phyloP scores from a whole-genome alignment of 768 basidiomycete species.

The Xerocomellus amylosporus region DNA sequence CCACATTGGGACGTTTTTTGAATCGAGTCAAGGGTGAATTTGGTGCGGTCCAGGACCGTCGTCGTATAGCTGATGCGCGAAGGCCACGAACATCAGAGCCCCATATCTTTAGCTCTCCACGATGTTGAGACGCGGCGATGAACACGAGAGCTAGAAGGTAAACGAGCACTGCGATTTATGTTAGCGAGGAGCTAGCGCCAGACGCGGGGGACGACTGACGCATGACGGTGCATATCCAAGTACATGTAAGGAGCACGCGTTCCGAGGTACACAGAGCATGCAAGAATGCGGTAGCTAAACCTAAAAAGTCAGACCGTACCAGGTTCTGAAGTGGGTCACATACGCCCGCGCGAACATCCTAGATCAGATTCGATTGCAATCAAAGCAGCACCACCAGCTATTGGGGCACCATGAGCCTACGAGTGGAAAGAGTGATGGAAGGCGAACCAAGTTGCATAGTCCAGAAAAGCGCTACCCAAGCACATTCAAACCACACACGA shows the following conservation, averaged over 20 bases:
- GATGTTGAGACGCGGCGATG: conserved; percentile 41
- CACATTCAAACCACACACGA: conserved; percentile 70
- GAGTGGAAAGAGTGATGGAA: not conserved
- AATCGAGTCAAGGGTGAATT: conserved; percentile 36
- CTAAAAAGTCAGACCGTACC: not conserved
- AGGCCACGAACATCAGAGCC: conserved; percentile 44
- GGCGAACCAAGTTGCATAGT: conserved; percentile 57
- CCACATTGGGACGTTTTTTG: conserved; percentile 33
- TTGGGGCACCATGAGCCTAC: conserved; percentile 3
- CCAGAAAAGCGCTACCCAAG: conserved; percentile 59
- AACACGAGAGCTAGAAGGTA: conserved; percentile 53
- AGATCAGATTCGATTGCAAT: conserved; percentile 38
- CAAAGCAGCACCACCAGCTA: conserved; percentile 54
- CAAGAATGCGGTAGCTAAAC: not conserved
- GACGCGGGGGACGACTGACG: conserved; percentile 33
- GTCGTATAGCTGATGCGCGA: conserved; percentile 33
- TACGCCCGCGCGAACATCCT: conserved; percentile 37
- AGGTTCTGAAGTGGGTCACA: not conserved
- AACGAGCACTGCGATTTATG: conserved; percentile 44
- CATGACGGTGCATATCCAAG: conserved; percentile 48
- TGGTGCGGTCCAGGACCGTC: conserved; percentile 35
- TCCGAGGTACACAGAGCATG: conserved; percentile 47
- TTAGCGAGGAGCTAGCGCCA: not conserved
- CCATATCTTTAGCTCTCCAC: conserved; percentile 52
- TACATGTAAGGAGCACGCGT: conserved; percentile 55